A percentile compares a stretch with the other conserved stretches of the same genome.
Conservation (phyloP, 345 rosid genomes). For the Laguncularia racemosa region DNA sequence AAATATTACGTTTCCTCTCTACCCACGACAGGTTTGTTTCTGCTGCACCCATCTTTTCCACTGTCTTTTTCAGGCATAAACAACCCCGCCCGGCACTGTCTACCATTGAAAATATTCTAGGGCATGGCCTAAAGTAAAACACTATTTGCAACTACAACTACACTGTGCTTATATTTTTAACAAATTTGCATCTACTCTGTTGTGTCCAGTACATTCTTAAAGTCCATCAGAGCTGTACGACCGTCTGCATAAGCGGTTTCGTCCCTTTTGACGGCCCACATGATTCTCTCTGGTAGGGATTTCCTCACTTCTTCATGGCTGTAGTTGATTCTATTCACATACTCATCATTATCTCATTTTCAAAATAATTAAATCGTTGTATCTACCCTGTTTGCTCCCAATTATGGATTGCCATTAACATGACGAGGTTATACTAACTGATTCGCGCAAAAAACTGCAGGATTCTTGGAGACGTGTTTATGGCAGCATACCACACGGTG, state of each 20-base stretch:
- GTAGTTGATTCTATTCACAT: too few species aligned
- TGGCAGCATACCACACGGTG: constrained; percentile 57
- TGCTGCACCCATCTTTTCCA: neutral
- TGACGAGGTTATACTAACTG: too few species aligned
- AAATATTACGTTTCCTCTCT: constrained; percentile 34
- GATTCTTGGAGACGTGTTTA: constrained; percentile 46
- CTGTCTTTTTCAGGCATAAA: neutral
- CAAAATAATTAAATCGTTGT: neutral
- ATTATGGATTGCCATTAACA: neutral
- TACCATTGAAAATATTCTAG: neutral
- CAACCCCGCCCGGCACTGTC: neutral
- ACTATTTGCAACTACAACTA: neutral
- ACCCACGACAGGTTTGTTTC: constrained; percentile 38
- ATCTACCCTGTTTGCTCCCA: too few species aligned
- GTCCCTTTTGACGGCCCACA: constrained; percentile 31
- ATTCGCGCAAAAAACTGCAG: constrained; percentile 16
- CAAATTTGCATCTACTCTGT: constrained; percentile 2
- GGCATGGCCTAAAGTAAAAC: neutral
- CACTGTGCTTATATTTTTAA: neutral
- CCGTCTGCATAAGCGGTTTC: constrained; percentile 46
- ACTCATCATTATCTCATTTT: too few species aligned
- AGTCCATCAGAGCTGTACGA: constrained; percentile 25
- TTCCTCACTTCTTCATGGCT: neutral
- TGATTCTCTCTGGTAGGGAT: constrained; percentile 45
- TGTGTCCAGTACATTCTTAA: constrained; percentile 28